A percentile compares a stretch with the other conserved stretches of the same genome.
phyloP scores from a whole-genome alignment of 164 flowering plant genomes.

The Dillenia suffruticosa region DNA sequence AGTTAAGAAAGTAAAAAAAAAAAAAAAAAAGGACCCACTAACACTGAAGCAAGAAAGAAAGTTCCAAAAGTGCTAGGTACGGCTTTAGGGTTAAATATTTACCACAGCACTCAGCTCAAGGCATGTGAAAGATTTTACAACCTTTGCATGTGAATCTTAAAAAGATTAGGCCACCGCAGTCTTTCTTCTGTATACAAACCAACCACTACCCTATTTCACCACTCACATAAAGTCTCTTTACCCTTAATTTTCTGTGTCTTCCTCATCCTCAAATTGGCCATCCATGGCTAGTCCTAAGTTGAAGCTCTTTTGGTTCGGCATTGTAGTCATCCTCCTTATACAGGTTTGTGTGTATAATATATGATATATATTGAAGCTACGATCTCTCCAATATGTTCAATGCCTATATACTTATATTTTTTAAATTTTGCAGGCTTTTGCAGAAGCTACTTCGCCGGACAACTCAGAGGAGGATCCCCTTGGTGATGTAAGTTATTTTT shows the following conservation, averaged over 20 bases:
- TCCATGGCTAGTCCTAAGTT: neutral
- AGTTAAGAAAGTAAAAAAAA: slow-evolving; percentile 4
- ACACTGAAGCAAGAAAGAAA: neutral
- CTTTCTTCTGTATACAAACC: neutral
- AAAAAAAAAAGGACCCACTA: neutral
- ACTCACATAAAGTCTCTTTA: neutral
- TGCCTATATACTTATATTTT: neutral
- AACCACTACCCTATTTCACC: neutral
- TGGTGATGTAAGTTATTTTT: slow-evolving; percentile 11
- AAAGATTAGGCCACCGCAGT: neutral
- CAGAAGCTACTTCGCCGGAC: slow-evolving; percentile 8
- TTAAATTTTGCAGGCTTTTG: slow-evolving; percentile 17
- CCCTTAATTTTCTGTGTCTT: neutral
- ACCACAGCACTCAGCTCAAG: neutral
- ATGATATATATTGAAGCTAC: neutral
- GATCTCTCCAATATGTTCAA: too few relatives aligned
- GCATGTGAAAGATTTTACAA: slow-evolving; percentile 3
- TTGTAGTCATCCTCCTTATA: slow-evolving; percentile 14
- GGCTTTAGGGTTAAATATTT: neutral
- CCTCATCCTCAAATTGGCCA: neutral
- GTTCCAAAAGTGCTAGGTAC: slow-evolving; percentile 4
- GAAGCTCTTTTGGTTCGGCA: slow-evolving; percentile 16
- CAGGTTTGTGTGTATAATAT: slow-evolving; percentile 16
- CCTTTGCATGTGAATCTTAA: slow-evolving; percentile 1
- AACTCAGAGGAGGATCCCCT: slow-evolving; percentile 9